A percentile compares a stretch with the other conserved stretches of the same genome.
Conservation (phyloP, 2,329 filamentous ascomycete genomes). For the Fusarium veterinarium region DNA sequence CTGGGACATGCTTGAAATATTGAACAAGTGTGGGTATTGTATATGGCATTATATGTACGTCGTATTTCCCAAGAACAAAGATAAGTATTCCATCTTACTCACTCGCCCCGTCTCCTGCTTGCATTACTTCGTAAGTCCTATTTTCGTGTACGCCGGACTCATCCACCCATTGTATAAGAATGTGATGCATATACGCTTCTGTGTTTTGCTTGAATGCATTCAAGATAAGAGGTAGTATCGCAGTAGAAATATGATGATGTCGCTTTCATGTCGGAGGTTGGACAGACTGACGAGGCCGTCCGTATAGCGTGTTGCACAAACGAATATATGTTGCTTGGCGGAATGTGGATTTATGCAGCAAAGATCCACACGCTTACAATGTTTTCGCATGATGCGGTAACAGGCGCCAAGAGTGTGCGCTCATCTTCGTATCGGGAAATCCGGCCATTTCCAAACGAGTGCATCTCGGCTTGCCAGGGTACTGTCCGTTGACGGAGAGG, state of each 20-base stretch:
- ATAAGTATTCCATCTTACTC: constrained; percentile 10
- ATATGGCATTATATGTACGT: constrained; percentile 36
- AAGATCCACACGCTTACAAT: constrained; percentile 4
- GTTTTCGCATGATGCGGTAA: not conserved
- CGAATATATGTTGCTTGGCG: not conserved
- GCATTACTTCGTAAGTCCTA: constrained; percentile 38
- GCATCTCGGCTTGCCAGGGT: not conserved
- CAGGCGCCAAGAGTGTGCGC: not conserved
- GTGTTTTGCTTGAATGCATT: constrained; percentile 3
- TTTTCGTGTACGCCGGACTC: constrained; percentile 31
- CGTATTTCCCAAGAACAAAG: constrained; percentile 17
- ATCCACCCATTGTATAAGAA: constrained; percentile 11
- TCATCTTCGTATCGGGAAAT: not conserved
- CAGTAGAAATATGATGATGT: constrained; percentile 10
- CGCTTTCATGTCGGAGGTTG: not conserved
- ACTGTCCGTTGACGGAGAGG: not conserved
- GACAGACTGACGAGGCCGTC: not conserved
- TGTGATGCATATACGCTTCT: constrained; percentile 16
- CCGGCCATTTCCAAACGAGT: not conserved
- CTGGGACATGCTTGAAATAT: constrained; percentile 11
- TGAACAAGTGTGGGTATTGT: constrained; percentile 39
- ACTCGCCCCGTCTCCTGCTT: constrained; percentile 12
- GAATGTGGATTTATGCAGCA: not conserved
- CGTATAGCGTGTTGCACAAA: not conserved
- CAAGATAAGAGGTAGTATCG: constrained; percentile 8